Evolutionary conservation across 2,329 filamentous ascomycete genomes (phyloP).

Genomic region (Botryotinia convoluta): DNA sequence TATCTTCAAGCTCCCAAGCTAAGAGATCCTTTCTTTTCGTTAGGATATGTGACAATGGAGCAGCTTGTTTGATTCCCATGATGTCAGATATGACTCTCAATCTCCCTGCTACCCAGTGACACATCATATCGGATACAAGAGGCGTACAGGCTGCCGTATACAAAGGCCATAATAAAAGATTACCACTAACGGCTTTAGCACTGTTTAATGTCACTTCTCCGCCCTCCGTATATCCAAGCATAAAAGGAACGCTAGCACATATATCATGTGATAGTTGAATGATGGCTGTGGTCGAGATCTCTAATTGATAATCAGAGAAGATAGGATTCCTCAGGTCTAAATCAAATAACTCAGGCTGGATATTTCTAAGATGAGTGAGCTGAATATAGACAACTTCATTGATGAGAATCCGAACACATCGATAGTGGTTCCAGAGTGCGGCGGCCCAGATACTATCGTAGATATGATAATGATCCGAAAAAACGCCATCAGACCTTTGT

Average conservation of each 20-base stretch:
- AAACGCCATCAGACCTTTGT: conserved; percentile 27
- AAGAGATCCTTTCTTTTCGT: conserved; percentile 20
- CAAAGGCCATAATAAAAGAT: conserved; percentile 33
- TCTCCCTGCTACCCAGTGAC: conserved; percentile 30
- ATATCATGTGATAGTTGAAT: conserved; percentile 32
- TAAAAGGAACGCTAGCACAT: conserved; percentile 31
- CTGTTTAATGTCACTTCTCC: conserved; percentile 5
- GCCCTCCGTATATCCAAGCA: conserved; percentile 25
- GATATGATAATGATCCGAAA: conserved; percentile 33
- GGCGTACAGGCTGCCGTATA: conserved; percentile 29
- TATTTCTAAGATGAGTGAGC: conserved; percentile 25
- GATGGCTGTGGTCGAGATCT: conserved; percentile 23
- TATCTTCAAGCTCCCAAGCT: conserved; percentile 19
- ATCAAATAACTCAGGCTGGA: conserved; percentile 12
- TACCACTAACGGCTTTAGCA: conserved; percentile 29
- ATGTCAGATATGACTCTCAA: conserved; percentile 31
- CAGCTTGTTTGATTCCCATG: conserved; percentile 33
- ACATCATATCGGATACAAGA: conserved; percentile 30
- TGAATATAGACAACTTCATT: conserved; percentile 33
- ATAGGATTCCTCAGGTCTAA: conserved; percentile 4
- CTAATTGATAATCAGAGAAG: conserved; percentile 26
- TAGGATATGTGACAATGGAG: conserved; percentile 26
- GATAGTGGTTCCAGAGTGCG: conserved; percentile 35
- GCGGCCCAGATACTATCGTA: conserved; percentile 32
- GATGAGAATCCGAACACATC: conserved; percentile 31